phyloP scores from a whole-genome alignment of 805 yeast genomes.

The Starmerella vitae region DNA sequence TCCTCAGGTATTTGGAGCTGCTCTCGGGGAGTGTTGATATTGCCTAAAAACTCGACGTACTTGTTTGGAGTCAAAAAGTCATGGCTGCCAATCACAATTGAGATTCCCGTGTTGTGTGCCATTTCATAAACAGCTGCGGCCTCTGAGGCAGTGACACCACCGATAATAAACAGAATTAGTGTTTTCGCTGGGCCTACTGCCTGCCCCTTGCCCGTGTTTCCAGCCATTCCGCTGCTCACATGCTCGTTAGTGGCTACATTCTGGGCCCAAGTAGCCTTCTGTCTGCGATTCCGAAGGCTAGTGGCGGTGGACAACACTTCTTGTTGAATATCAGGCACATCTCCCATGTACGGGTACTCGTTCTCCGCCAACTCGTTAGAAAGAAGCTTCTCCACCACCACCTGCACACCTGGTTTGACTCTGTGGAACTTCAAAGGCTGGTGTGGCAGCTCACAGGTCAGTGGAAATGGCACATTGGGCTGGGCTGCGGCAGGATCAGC shows the following conservation, averaged over 20 bases:
- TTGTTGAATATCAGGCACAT: constrained; percentile 30
- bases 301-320: constrained; percentile 31
- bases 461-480: constrained; percentile 7
- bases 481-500: constrained; percentile 3
- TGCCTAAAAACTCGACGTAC: constrained; percentile 25
- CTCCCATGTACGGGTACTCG: constrained; percentile 57
- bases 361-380: constrained; percentile 39
- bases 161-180: constrained; percentile 69
- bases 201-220: neutral
- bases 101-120: constrained; percentile 42
- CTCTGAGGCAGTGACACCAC: constrained; percentile 81
- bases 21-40: constrained; percentile 23
- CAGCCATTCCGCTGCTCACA: neutral
- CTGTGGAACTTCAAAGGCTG: constrained; percentile 43
- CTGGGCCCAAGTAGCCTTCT: constrained; percentile 67
- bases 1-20: constrained; percentile 25
- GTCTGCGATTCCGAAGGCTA: constrained; percentile 56
- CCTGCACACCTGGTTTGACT: constrained; percentile 55
- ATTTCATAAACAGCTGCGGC: constrained; percentile 61
- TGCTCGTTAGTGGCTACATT: constrained; percentile 17
- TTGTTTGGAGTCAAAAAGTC: constrained; percentile 39
- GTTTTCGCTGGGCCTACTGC: constrained; percentile 14
- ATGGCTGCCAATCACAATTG: constrained; percentile 71
- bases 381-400: constrained; percentile 40
- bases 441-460: constrained; percentile 17